Conservation (phyloP, 1,284 basidiomycete species). For the Ustilago tritici region DNA sequence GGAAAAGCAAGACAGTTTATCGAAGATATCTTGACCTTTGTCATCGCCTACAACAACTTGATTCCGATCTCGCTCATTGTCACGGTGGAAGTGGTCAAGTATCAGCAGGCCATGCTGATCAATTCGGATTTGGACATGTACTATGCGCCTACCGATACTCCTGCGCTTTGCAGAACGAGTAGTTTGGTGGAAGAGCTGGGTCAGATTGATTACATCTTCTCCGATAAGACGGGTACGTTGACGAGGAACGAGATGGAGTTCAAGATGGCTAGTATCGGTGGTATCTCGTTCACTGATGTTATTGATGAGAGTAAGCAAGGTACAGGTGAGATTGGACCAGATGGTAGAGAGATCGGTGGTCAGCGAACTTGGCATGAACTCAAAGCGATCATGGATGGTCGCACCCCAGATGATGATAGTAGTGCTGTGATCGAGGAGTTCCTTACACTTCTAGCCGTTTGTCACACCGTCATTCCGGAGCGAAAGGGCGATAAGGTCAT, state of each 20-base stretch:
- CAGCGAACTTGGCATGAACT: constrained; percentile 82
- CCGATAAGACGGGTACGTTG: constrained; percentile 97
- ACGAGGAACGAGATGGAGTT: constrained; percentile 99
- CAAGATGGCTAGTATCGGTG: constrained; percentile 87
- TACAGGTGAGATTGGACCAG: constrained; percentile 70
- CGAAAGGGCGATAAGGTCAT: constrained; percentile 76
- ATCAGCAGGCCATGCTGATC: constrained; percentile 95
- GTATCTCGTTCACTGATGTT: constrained; percentile 86
- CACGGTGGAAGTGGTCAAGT: constrained; percentile 99
- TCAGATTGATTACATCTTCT: constrained; percentile 98
- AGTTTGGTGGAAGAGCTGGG: constrained; percentile 98
- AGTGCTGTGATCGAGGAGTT: constrained; percentile 82
- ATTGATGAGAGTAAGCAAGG: constrained; percentile 85
- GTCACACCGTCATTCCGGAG: constrained; percentile 98
- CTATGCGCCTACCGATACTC: constrained; percentile 91
- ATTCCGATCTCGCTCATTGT: constrained; percentile 99
- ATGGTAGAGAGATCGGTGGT: constrained; percentile 73
- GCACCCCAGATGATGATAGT: constrained; percentile 71
- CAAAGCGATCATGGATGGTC: constrained; percentile 72
- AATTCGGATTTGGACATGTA: constrained; percentile 87
- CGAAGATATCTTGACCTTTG: constrained; percentile 94
- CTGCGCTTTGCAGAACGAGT: constrained; percentile 94
- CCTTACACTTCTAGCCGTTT: constrained; percentile 89
- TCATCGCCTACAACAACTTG: constrained; percentile 98
- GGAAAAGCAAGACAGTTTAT: constrained; percentile 69